phyloP scores from a whole-genome alignment of 176 grass and related monocot species.

The Miscanthus lutarioriparius region DNA sequence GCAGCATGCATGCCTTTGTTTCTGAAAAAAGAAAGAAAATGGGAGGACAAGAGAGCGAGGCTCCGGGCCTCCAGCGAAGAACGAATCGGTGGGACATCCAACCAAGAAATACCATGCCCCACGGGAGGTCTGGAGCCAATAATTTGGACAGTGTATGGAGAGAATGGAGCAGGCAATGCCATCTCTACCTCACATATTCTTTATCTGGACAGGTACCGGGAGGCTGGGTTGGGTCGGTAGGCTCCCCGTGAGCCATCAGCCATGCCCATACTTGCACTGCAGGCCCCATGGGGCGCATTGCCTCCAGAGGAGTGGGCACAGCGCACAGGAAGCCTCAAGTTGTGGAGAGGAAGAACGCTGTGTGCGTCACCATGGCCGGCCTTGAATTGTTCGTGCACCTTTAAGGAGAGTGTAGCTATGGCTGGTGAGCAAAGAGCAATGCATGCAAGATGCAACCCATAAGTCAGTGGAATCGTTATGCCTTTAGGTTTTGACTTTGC shows the following conservation, averaged over 20 bases:
- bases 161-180: slow-evolving; percentile 44
- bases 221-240: slow-evolving; percentile 1
- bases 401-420: not conserved
- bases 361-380: slow-evolving; percentile 39
- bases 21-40: not conserved
- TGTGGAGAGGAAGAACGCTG: slow-evolving; percentile 28
- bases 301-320: slow-evolving; percentile 2
- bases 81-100: slow-evolving; percentile 29
- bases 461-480: slow-evolving; percentile 5
- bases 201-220: slow-evolving; percentile 30
- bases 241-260: not conserved
- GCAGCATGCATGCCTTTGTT: not conserved
- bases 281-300: not conserved
- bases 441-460: not conserved
- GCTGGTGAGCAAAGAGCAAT: not conserved
- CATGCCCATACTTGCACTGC: not conserved
- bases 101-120: slow-evolving; percentile 26
- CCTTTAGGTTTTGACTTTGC: slow-evolving; percentile 31
- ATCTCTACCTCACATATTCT: slow-evolving; percentile 44
- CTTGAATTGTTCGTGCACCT: slow-evolving; percentile 5
- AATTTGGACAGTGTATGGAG: slow-evolving; percentile 36
- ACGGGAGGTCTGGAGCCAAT: slow-evolving; percentile 41
- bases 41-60: not conserved
- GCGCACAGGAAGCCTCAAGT: slow-evolving; percentile 9
- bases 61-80: not conserved